A percentile compares a stretch with the other conserved stretches of the same genome.
phyloP scores from a whole-genome alignment of 1,139 yeast genomes.

The Kodamaea arcana region DNA sequence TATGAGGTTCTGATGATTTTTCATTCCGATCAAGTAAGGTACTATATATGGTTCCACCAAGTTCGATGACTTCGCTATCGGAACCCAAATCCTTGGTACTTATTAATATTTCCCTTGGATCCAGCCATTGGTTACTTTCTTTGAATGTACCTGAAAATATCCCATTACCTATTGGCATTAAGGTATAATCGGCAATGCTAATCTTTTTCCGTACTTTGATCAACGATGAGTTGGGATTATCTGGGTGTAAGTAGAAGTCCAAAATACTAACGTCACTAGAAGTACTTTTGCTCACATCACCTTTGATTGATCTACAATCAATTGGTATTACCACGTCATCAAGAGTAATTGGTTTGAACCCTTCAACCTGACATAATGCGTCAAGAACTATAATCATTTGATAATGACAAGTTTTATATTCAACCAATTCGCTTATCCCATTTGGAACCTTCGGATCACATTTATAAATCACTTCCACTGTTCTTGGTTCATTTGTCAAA shows the following conservation, averaged over 20 bases:
- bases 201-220: constrained; percentile 15
- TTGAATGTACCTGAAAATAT: constrained; percentile 23
- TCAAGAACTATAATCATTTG: constrained; percentile 57
- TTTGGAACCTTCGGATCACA: constrained; percentile 52
- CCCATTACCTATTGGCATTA: constrained; percentile 30
- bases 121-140: constrained; percentile 11
- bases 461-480: constrained; percentile 59
- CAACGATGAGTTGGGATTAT: not conserved
- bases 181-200: constrained; percentile 22
- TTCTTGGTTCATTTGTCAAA: constrained; percentile 58
- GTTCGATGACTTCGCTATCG: constrained; percentile 5
- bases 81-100: constrained; percentile 18
- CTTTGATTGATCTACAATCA: constrained; percentile 36
- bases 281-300: constrained; percentile 11
- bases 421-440: constrained; percentile 46
- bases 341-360: constrained; percentile 39
- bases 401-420: constrained; percentile 71
- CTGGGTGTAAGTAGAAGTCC: not conserved
- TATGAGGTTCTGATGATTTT: constrained; percentile 9
- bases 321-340: constrained; percentile 38
- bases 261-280: not conserved
- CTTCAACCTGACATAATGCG: constrained; percentile 50
- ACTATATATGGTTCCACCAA: not conserved
- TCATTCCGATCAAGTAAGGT: constrained; percentile 1
- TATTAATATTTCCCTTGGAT: constrained; percentile 23